These are phyloP conservation scores for Calonectria ilicicola DNA, from an alignment of 2,329 filamentous ascomycete genomes.

Conservation along the genomic window DNA sequence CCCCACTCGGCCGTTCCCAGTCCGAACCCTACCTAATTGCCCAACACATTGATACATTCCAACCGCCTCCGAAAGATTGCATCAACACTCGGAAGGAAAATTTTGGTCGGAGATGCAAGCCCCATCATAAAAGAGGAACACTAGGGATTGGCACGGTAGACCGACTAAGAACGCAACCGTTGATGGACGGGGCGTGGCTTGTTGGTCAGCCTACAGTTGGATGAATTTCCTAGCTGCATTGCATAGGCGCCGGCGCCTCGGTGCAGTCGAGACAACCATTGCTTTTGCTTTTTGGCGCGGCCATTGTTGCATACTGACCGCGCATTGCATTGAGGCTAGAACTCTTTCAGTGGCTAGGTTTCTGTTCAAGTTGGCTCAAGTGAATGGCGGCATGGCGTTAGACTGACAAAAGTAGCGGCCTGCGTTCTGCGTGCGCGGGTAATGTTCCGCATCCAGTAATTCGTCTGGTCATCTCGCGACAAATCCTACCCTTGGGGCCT, in stretches of 20 bases:
- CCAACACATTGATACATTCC: slow-evolving; percentile 1
- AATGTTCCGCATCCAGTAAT: slow-evolving; percentile 28
- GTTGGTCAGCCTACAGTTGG: slow-evolving; percentile 12
- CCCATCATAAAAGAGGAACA: neutral
- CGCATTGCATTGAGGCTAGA: slow-evolving; percentile 27
- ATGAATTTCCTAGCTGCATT: slow-evolving; percentile 29
- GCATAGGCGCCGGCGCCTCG: slow-evolving; percentile 40
- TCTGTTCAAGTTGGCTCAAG: slow-evolving; percentile 27
- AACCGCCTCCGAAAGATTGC: slow-evolving; percentile 7
- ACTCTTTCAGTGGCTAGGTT: slow-evolving; percentile 27
- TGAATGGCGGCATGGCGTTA: slow-evolving; percentile 25
- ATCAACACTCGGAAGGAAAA: neutral
- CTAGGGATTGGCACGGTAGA: slow-evolving; percentile 4
- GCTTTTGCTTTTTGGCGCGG: slow-evolving; percentile 29
- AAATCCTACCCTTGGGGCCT: slow-evolving; percentile 16
- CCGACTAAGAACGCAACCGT: slow-evolving; percentile 6
- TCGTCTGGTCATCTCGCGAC: slow-evolving; percentile 27
- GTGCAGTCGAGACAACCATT: slow-evolving; percentile 22
- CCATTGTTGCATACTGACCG: slow-evolving; percentile 31
- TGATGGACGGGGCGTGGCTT: slow-evolving; percentile 11
- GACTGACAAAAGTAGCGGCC: slow-evolving; percentile 24
- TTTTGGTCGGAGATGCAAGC: slow-evolving; percentile 5
- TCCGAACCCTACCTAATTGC: slow-evolving; percentile 14
- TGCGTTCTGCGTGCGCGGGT: slow-evolving; percentile 29
- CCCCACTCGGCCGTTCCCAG: slow-evolving; percentile 8